A percentile compares a stretch with the other conserved stretches of the same genome.
phyloP scores from a whole-genome alignment of 2,329 filamentous ascomycete genomes.

The Anthostomella pinea region DNA sequence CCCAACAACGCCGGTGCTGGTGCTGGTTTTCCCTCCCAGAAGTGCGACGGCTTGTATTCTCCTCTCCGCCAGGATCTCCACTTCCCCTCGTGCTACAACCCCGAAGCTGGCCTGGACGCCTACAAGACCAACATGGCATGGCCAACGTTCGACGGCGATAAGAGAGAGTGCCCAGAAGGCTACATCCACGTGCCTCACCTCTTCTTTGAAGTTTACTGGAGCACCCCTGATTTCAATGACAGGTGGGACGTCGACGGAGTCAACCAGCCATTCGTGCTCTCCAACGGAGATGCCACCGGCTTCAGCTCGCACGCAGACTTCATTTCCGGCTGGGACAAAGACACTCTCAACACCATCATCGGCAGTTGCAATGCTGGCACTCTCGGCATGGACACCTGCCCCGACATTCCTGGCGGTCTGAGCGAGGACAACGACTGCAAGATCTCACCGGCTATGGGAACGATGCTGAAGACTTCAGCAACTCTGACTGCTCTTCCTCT shows the following conservation, averaged over 20 bases:
- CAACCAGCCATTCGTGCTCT: constrained; percentile 63
- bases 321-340: constrained; percentile 67
- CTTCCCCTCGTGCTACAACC: constrained; percentile 74
- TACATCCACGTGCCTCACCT: constrained; percentile 55
- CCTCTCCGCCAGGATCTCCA: constrained; percentile 65
- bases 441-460: constrained; percentile 45
- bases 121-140: constrained; percentile 66
- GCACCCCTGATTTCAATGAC: constrained; percentile 50
- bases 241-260: constrained; percentile 55
- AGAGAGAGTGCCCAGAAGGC: constrained; percentile 53
- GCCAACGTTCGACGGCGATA: constrained; percentile 49
- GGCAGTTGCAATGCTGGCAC: constrained; percentile 62
- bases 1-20: constrained; percentile 54
- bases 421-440: constrained; percentile 50
- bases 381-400: constrained; percentile 60
- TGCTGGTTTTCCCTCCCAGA: constrained; percentile 65
- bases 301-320: constrained; percentile 72
- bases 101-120: constrained; percentile 54
- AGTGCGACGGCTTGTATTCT: constrained; percentile 62
- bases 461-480: constrained; percentile 39
- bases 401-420: constrained; percentile 51
- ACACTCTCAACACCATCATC: constrained; percentile 63
- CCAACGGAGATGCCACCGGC: constrained; percentile 68
- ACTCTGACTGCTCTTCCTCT: constrained; percentile 50
- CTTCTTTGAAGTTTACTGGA: constrained; percentile 60